Percentiles rank a stretch among this genome's conserved stretches.
These are phyloP conservation scores for Phanerochaete carnosa DNA, from an alignment of 768 basidiomycete species.

Conservation along the genomic window DNA sequence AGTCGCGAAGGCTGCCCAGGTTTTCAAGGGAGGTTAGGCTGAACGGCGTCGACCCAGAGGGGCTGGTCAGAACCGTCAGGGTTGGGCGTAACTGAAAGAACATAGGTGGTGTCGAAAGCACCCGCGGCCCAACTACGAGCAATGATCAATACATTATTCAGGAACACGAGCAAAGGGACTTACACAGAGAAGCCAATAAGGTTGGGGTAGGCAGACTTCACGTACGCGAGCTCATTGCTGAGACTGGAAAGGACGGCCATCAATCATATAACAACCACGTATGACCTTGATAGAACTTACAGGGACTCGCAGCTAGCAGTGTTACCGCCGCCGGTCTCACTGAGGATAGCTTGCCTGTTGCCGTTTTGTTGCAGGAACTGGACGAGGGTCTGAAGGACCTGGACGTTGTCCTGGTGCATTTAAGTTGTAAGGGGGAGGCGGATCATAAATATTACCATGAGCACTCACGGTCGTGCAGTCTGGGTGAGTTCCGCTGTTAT, in stretches of 20 bases:
- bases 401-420: slow-evolving; percentile 39
- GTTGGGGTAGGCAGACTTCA: slow-evolving; percentile 39
- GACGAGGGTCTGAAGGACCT: slow-evolving; percentile 39
- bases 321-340: slow-evolving; percentile 45
- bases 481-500: slow-evolving; percentile 40
- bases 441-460: neutral
- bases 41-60: slow-evolving; percentile 36
- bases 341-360: slow-evolving; percentile 40
- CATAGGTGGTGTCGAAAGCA: slow-evolving; percentile 47
- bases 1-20: no score
- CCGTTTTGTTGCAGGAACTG: slow-evolving; percentile 39
- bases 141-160: neutral
- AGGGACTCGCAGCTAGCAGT: slow-evolving; percentile 33
- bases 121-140: slow-evolving; percentile 43
- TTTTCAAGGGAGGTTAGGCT: slow-evolving; percentile 27
- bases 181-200: slow-evolving; percentile 47
- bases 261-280: neutral
- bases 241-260: slow-evolving; percentile 27
- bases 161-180: neutral
- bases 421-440: slow-evolving; percentile 3
- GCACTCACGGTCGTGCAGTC: slow-evolving; percentile 38
- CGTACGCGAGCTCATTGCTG: slow-evolving; percentile 39
- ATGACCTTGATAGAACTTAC: slow-evolving; percentile 16
- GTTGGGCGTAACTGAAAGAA: slow-evolving; percentile 46
- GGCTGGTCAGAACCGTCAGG: slow-evolving; percentile 45